A percentile compares a stretch with the other conserved stretches of the same genome.
Evolutionary conservation across 2,329 filamentous ascomycete species (phyloP).

Genomic region (Penicillium hordei): DNA sequence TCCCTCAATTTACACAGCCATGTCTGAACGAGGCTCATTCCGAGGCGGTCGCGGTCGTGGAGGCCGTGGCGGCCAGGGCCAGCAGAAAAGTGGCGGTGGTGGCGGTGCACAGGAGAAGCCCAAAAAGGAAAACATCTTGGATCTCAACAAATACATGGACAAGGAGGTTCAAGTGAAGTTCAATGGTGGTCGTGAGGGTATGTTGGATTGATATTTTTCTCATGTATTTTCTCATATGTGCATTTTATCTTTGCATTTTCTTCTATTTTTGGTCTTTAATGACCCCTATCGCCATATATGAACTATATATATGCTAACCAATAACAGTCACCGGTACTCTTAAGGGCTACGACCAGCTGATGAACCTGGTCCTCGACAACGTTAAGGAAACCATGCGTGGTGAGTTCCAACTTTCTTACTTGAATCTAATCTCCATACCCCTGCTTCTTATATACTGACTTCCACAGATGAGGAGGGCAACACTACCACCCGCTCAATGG

Average conservation of each 20-base stretch:
- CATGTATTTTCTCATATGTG: background rate
- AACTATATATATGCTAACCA: slow-evolving; percentile 13
- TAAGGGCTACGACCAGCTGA: slow-evolving; percentile 94
- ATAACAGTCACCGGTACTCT: slow-evolving; percentile 75
- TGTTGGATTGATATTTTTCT: slow-evolving; percentile 5
- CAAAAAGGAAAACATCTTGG: slow-evolving; percentile 98
- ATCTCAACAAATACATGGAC: slow-evolving; percentile 94
- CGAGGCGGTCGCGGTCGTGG: slow-evolving; percentile 22
- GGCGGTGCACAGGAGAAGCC: slow-evolving; percentile 66
- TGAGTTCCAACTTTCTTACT: slow-evolving; percentile 44
- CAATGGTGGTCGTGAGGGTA: slow-evolving; percentile 65
- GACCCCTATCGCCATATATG: background rate
- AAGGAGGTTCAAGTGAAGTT: slow-evolving; percentile 96
- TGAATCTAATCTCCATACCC: background rate
- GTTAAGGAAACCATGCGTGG: slow-evolving; percentile 87
- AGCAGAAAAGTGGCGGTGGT: slow-evolving; percentile 51
- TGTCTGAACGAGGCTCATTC: slow-evolving; percentile 28
- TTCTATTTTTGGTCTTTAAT: background rate
- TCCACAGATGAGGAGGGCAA: slow-evolving; percentile 85
- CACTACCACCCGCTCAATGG: slow-evolving; percentile 74
- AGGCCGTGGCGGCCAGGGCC: slow-evolving; percentile 27
- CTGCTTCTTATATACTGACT: slow-evolving; percentile 19
- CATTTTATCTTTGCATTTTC: background rate
- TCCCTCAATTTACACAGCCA: slow-evolving; percentile 58
- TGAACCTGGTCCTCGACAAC: slow-evolving; percentile 96